phyloP scores from a whole-genome alignment of 2,329 filamentous ascomycete species.

The Aspergillus tubingensis region DNA sequence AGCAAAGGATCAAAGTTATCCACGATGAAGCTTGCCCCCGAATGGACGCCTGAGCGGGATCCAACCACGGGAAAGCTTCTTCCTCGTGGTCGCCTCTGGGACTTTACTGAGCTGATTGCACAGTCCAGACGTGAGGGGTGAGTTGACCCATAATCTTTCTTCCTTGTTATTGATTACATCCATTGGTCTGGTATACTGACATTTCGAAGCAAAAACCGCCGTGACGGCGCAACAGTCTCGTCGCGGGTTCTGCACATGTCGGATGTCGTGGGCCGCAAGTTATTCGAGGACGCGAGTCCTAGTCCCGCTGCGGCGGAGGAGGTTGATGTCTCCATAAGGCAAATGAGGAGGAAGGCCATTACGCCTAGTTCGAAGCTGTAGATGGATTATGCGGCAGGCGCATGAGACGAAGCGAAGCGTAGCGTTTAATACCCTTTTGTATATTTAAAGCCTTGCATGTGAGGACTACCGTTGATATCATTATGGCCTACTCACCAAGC shows the following conservation, averaged over 20 bases:
- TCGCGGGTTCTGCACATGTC: slow-evolving; percentile 76
- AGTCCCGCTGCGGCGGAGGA: slow-evolving; percentile 22
- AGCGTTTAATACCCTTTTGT: no score
- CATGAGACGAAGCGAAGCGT: no score
- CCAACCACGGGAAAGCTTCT: slow-evolving; percentile 60
- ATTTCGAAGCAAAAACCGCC: slow-evolving; percentile 72
- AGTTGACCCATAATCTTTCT: no score
- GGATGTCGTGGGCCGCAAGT: slow-evolving; percentile 67
- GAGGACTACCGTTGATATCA: no score
- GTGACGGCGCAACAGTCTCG: slow-evolving; percentile 89
- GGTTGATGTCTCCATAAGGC: slow-evolving; percentile 36
- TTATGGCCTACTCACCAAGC: no score
- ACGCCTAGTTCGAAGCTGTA: slow-evolving; percentile 36
- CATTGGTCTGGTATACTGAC: background rate
- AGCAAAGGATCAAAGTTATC: slow-evolving; percentile 54
- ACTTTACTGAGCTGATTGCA: slow-evolving; percentile 87
- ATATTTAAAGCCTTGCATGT: no score
- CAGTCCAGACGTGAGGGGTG: slow-evolving; percentile 75
- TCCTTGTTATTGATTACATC: no score
- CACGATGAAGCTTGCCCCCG: slow-evolving; percentile 66
- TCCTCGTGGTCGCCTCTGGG: slow-evolving; percentile 79
- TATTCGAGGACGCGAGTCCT: slow-evolving; percentile 57
- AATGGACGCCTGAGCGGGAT: slow-evolving; percentile 74
- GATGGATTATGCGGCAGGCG: no score
- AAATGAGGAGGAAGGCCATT: slow-evolving; percentile 41